Percentiles rank a stretch among this genome's conserved stretches.
Evolutionary conservation across 75 land plant genomes (phyloP).

Genomic region (Selaginella moellendorffii): DNA sequence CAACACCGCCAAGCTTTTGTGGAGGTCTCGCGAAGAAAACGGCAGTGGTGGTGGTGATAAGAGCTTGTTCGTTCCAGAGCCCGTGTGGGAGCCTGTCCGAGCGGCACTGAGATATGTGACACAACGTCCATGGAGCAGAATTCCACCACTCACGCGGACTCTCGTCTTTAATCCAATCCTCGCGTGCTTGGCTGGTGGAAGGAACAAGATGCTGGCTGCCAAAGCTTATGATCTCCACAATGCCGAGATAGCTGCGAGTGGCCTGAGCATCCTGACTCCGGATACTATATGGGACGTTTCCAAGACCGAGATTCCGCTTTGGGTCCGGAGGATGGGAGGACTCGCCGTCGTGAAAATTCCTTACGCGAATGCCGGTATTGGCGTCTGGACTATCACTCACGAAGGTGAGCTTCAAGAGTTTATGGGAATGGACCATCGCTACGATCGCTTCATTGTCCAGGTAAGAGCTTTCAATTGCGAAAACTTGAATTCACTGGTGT

Average conservation of each 20-base stretch:
- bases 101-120: slow-evolving; percentile 29
- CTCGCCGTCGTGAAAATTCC: slow-evolving; percentile 28
- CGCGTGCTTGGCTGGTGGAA: slow-evolving; percentile 25
- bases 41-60: not conserved
- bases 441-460: slow-evolving; percentile 32
- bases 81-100: slow-evolving; percentile 17
- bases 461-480: not conserved
- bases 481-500: not conserved
- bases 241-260: slow-evolving; percentile 22
- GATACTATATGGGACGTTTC: slow-evolving; percentile 30
- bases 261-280: slow-evolving; percentile 19
- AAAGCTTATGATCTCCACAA: slow-evolving; percentile 29
- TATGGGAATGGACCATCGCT: slow-evolving; percentile 22
- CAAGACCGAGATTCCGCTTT: slow-evolving; percentile 27
- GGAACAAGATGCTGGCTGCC: slow-evolving; percentile 31
- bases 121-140: slow-evolving; percentile 23
- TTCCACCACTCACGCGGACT: slow-evolving; percentile 21
- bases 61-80: not conserved
- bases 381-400: slow-evolving; percentile 28
- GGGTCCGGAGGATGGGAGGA: slow-evolving; percentile 29
- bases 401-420: slow-evolving; percentile 19
- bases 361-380: slow-evolving; percentile 27
- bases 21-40: not conserved
- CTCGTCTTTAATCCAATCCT: slow-evolving; percentile 25
- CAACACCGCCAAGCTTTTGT: not conserved